Evolutionary conservation across 208 protist genomes (phyloP), one percentile per base, ranked within the genome.

Genomic region (Paratrypanosoma confusum): DNA sequence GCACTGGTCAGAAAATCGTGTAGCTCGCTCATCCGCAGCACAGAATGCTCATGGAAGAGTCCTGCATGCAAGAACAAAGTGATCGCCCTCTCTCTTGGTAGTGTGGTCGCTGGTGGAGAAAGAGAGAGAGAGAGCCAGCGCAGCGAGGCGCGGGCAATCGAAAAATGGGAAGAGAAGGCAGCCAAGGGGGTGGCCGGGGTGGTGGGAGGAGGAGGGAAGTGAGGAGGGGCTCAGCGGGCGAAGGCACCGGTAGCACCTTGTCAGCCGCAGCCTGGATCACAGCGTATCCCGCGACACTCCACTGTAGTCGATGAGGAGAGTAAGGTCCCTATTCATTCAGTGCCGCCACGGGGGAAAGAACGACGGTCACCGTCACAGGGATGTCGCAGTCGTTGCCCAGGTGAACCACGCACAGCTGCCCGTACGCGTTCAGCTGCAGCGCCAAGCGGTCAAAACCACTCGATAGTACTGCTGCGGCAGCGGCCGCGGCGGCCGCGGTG

Each of bases 361-460:
- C 71, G 16, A 87, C 50, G 3, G 61, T 80, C 39, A 84, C 81
- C 0, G 63, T 75, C n/a, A 72, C 81, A 47, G 66, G 63, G 31
- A 73, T 46, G 28, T 80, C 64, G 39, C 72, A 55, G 28, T 84
- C 71, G 6, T 66, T 61, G 33, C 71, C 57, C 45, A 47, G 70
- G 66, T 87, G 76, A 16, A 83, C 39, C 10, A 91, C 73, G 40
- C 78, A 78, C 7, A 91, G 64, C 49, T 87, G 74, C 25, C 57
- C 38, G 36, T 53, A 56, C 6, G 57, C 61, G 39, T 91, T 91
- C 28, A 91, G 60, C 50, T 79, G 71, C 39, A 91, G 50, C 20
- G 73, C 65, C 32, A 91, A 39, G 3, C 74, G 60, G 46, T 91
- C 82, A 48, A 87, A 86, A 2, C 77, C 80, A 13, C 60, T 61